phyloP scores from a whole-genome alignment of 768 basidiomycete species.

The Leucosporidium creatinivorum region DNA sequence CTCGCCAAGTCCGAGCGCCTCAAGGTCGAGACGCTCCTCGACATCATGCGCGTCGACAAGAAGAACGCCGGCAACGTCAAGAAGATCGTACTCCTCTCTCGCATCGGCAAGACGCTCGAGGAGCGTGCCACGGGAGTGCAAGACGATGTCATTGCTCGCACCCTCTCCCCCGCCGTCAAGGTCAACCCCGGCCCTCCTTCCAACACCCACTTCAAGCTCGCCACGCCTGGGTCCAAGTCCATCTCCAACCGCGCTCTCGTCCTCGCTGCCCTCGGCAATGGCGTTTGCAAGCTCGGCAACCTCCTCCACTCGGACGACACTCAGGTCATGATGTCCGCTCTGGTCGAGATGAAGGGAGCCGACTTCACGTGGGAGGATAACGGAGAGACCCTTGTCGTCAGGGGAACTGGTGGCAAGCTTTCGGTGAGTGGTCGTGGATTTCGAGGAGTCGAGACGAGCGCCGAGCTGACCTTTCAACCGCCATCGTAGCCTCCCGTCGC shows the following conservation, averaged over 20 bases:
- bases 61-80: slow-evolving; percentile 90
- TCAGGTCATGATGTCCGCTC: slow-evolving; percentile 96
- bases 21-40: slow-evolving; percentile 70
- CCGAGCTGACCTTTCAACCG: background rate
- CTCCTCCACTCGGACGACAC: slow-evolving; percentile 96
- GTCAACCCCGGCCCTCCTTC: slow-evolving; percentile 56
- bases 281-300: slow-evolving; percentile 80
- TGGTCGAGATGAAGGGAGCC: slow-evolving; percentile 84
- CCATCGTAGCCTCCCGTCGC: slow-evolving; percentile 52
- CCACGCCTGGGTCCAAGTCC: slow-evolving; percentile 92
- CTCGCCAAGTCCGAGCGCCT: slow-evolving; percentile 61
- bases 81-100: slow-evolving; percentile 84
- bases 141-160: slow-evolving; percentile 73
- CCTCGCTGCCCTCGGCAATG: slow-evolving; percentile 81
- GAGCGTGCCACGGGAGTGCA: slow-evolving; percentile 77
- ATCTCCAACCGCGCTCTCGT: slow-evolving; percentile 91
- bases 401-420: slow-evolving; percentile 74
- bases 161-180: slow-evolving; percentile 68
- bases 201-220: slow-evolving; percentile 55
- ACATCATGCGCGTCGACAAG: slow-evolving; percentile 85
- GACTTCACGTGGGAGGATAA: slow-evolving; percentile 91
- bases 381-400: slow-evolving; percentile 87
- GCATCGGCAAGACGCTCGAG: slow-evolving; percentile 87
- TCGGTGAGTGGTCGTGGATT: slow-evolving; percentile 40
- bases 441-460: background rate